These are phyloP conservation scores for Corchorus capsularis DNA, from an alignment of 345 rosid species.

Conservation along the genomic window DNA sequence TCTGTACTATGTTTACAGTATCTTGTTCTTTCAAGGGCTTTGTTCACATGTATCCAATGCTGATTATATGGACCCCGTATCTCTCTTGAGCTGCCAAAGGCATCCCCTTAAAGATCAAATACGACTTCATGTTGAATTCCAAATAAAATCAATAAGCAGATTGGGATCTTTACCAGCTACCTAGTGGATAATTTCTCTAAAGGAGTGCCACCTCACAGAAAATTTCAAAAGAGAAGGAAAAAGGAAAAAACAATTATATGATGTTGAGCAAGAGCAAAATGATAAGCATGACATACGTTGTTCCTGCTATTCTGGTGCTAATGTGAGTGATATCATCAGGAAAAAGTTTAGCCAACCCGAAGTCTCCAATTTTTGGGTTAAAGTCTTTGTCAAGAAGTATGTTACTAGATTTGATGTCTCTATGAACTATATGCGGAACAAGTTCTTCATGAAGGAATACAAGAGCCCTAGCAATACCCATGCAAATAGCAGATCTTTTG, in stretches of 20 bases:
- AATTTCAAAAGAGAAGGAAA: not conserved
- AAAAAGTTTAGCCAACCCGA: conserved; percentile 95
- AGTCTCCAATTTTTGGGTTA: conserved; percentile 92
- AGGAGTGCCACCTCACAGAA: not conserved
- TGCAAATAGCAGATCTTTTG: conserved; percentile 74
- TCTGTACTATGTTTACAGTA: not conserved
- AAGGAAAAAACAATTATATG: not conserved
- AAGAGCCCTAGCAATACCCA: conserved; percentile 84
- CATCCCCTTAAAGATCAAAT: not conserved
- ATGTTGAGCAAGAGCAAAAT: not conserved
- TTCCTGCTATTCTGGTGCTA: conserved; percentile 92
- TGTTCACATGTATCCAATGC: not conserved
- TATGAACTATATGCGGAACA: conserved; percentile 81
- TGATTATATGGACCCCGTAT: not conserved
- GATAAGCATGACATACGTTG: conserved; percentile 58
- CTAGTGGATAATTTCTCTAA: not conserved
- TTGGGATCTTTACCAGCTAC: not conserved
- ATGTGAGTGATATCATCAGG: conserved; percentile 94
- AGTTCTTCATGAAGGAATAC: conserved; percentile 88
- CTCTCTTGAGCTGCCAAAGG: not conserved
- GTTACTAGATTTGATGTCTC: conserved; percentile 96
- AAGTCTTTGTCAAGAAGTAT: conserved; percentile 80
- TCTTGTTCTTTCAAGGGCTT: not conserved
- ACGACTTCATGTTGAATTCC: not conserved
- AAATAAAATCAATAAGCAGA: not conserved